A percentile compares a stretch with the other conserved stretches of the same genome.
phyloP scores from a whole-genome alignment of 192 early-diverging fungal species.

The Umbelopsis ramanniana region DNA sequence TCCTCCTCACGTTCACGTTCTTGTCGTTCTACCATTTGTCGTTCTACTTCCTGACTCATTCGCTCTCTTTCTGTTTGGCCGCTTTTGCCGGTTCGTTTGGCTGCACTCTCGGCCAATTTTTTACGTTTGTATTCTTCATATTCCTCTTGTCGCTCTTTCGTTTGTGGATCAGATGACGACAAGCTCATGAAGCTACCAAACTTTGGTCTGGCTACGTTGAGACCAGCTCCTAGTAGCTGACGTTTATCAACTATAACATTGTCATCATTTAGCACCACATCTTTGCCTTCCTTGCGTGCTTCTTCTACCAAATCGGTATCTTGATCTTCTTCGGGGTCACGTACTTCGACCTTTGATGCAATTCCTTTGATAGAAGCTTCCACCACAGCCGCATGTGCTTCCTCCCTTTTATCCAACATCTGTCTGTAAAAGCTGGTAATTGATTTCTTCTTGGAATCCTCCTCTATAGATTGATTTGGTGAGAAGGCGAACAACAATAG shows the following conservation, averaged over 20 bases:
- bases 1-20: conserved; percentile 54
- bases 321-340: conserved; percentile 24
- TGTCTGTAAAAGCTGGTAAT: conserved; percentile 66
- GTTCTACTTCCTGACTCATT: conserved; percentile 51
- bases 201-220: conserved; percentile 62
- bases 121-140: conserved; percentile 51
- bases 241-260: conserved; percentile 79
- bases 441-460: conserved; percentile 34
- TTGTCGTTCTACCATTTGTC: conserved; percentile 55
- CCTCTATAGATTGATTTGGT: conserved; percentile 10
- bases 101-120: conserved; percentile 45
- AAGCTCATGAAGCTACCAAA: conserved; percentile 29
- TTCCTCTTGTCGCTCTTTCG: conserved; percentile 37
- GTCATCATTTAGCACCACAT: conserved; percentile 68
- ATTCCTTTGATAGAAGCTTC: conserved; percentile 24
- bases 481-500: too few relatives aligned
- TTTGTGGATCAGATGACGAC: conserved; percentile 25
- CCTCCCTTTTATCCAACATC: conserved; percentile 58
- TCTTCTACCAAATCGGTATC: conserved; percentile 41
- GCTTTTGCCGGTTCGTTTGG: conserved; percentile 22
- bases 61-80: conserved; percentile 37
- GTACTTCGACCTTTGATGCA: conserved; percentile 25
- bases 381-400: conserved; percentile 35
- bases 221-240: conserved; percentile 68
- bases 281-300: conserved; percentile 48